Evolutionary conservation across 2,329 filamentous ascomycete species (phyloP), one percentile per base, ranked within the genome.

Genomic region (Coleophoma eucalyptorum): DNA sequence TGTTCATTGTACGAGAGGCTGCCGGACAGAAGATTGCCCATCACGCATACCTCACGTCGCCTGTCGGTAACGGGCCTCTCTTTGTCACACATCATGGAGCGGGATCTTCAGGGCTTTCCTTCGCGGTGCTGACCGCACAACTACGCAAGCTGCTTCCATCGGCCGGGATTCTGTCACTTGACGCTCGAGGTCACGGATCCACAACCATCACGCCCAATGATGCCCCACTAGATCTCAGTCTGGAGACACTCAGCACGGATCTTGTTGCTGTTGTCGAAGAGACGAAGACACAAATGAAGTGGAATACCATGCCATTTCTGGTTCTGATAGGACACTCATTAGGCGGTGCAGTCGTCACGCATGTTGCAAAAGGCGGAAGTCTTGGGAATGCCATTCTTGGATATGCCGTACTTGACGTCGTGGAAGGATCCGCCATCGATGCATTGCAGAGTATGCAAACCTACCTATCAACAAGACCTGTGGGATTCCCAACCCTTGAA

Each of bases 61-160:
- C 93, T 1, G 66, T 73, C 8, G 78, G 79, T 40, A 84, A 79
- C 35, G 89, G 87, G 0, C 91, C 93, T 0, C 75, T 99, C 5
- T 92, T 99, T 68, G 87, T 97, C 53, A 90, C 89, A 71, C 94
- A 99, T 66, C 94, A 99, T 70, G 94, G 94, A 37, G 94, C 90
- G 38, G 94, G 94, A 15, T 96, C 92, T 4, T 96, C 92, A 0
- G 95, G 89, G 6, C 80, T 97, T 52, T 96, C 91, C 2, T 99
- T 97, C 70, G 92, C 92, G 5, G 77, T 90, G 4, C 83, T 96
- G 54, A 83, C 86, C 2, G 78, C 82, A 42, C 88, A 95, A 66
- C 83, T 97, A 54, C 81, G 86, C 48, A 89, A 87, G 66, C 77
- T 82, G 6, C 75, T 96, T 40, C 90, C 94, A 0, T 76, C 82